Conservation (phyloP, 2,329 filamentous ascomycete genomes). For the Fusarium liriodendri region DNA sequence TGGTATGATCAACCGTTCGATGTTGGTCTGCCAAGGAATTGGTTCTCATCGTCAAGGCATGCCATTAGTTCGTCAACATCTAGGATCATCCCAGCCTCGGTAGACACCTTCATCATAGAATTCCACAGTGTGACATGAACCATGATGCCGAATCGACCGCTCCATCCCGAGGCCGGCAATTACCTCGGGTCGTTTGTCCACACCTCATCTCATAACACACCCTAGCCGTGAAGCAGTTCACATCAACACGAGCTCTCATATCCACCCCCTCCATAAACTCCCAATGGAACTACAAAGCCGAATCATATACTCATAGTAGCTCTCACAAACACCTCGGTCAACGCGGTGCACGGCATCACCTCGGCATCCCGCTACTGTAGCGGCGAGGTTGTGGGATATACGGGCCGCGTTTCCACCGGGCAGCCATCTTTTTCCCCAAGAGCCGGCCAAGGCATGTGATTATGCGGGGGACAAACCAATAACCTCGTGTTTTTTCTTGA, state of each 20-base stretch:
- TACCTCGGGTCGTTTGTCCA: neutral
- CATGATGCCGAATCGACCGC: neutral
- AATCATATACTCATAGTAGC: neutral
- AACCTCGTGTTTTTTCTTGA: slow-evolving; percentile 5
- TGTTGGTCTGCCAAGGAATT: neutral
- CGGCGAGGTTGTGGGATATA: neutral
- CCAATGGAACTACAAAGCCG: neutral
- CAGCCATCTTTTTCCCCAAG: neutral
- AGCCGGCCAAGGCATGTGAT: slow-evolving; percentile 10
- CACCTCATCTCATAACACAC: neutral
- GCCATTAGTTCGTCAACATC: neutral
- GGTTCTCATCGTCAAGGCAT: neutral
- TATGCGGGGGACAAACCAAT: slow-evolving; percentile 1
- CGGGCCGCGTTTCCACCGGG: neutral
- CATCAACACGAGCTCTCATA: neutral
- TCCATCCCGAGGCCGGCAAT: neutral
- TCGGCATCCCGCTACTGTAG: neutral
- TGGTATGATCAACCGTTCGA: neutral
- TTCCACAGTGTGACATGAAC: neutral
- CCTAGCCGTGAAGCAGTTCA: neutral
- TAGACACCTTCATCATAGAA: neutral
- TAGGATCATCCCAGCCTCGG: neutral
- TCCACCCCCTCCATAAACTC: neutral
- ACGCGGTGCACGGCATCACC: neutral
- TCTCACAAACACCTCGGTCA: neutral